phyloP scores from a whole-genome alignment of 1,284 basidiomycete species.

The Schizophyllum commune region DNA sequence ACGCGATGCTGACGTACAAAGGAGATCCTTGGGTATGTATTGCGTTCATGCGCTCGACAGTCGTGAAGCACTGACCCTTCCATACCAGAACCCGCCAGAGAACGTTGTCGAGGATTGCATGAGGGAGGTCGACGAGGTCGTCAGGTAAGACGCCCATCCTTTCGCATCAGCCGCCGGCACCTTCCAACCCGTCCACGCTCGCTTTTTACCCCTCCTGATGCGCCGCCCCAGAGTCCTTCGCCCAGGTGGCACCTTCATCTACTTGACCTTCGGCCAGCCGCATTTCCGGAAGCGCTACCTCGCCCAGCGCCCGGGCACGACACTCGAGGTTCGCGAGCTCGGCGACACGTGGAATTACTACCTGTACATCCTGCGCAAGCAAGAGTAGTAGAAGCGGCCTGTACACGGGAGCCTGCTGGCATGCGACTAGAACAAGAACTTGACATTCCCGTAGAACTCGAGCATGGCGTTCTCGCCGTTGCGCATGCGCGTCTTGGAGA shows the following conservation, averaged over 20 bases:
- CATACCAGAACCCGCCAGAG: conserved; percentile 66
- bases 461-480: conserved; percentile 87
- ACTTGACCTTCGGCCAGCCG: conserved; percentile 88
- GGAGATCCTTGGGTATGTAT: conserved; percentile 79
- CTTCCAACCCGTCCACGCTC: too few species aligned
- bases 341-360: conserved; percentile 85
- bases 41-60: not conserved
- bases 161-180: conserved; percentile 2
- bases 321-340: conserved; percentile 54
- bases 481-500: conserved; percentile 53
- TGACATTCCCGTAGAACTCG: conserved; percentile 86
- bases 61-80: not conserved
- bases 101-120: conserved; percentile 72
- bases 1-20: conserved; percentile 87
- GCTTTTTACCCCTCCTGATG: too few species aligned
- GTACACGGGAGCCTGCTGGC: not conserved
- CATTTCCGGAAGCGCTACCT: conserved; percentile 79
- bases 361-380: conserved; percentile 52
- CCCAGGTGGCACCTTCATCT: conserved; percentile 58
- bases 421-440: conserved; percentile 53
- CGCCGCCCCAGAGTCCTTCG: conserved; percentile 66
- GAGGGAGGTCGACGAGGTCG: conserved; percentile 74
- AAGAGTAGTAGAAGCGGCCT: conserved; percentile 1
- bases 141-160: conserved; percentile 43
- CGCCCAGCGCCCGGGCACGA: conserved; percentile 39